Evolutionary conservation across 768 basidiomycete genomes (phyloP), one percentile per base, ranked within the genome.

Genomic region (Tremella fuciformis): DNA sequence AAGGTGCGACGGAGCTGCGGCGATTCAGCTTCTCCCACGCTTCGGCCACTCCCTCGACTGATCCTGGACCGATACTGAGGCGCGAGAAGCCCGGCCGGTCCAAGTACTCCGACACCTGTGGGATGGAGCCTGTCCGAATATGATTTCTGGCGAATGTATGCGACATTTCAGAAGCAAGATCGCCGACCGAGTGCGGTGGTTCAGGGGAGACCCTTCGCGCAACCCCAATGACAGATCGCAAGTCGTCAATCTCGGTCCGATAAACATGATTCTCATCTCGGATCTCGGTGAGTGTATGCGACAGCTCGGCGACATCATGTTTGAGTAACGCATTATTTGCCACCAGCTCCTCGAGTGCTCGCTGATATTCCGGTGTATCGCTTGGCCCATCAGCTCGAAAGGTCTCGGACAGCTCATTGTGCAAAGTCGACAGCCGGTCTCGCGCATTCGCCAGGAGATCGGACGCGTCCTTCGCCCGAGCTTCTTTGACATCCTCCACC

Each of bases 321-420:
- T 88, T 89, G 53, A 93, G 78, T 22, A 81, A 81, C 64, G 92
- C 88, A 66, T 91, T 94, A 67, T 89, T 88, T 34, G 85, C 84
- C 8, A 92, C 90, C 26, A 94, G 80, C n/a, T 86, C 84, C 72
- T 91, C 89, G 13, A 96, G 78, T 13, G 91, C 84, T n/a, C 60
- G 50, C 38, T 73, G 73, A 22, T 72, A 68, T 56, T 71, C 70
- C 4, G 74, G 66, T 44, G 57, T 62, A 24, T 70, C 72, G 4
- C 66, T 49, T 15, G 71, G 66, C 11, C 46, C 51, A 3, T 66
- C 65, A 18, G 66, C 47, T 1, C 44, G 53, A 59, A 70, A 73
- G 9, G 71, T 73, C 39, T 66, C 64, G 2, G 69, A 70, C 9
- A 73, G 53, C 49, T 76, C 72, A 34, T 44, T 41, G 47, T 74